Base-by-base conservation (phyloP, 129 eudicot species). In the Flaveria bidentis region DNA sequence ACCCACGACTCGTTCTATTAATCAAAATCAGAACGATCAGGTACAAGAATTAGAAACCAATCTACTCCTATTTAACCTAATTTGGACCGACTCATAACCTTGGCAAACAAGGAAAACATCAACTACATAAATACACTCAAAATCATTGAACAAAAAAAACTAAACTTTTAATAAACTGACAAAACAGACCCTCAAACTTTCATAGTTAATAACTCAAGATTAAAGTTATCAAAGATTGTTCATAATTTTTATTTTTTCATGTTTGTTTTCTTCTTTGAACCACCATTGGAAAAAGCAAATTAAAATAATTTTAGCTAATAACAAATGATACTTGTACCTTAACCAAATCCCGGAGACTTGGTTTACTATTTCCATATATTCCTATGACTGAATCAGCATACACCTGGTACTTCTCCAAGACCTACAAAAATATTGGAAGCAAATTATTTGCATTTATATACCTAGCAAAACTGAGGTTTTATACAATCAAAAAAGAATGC, bases 351-450 rank as follows among this genome's bases (percentile, higher is more conserved):
- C 98, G 87, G 53, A 93, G 67, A 81, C 84, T 85, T 68, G 98
- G 98, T 81, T 78, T 90, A 57, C 83, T 83, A 53, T 88, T 84
- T 49, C 93, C 98, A 82, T 93, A 83, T 61, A 57, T 83, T 79
- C 92, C 91, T 69, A 93, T 36, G 52, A 87, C 87, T 39, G 98
- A 90, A 82, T 93, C 98, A 26, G 87, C 97, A 76, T 93, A 93
- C 13, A 85, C 87, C 88, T 90, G 96, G 84, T 88, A 93, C 80
- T 87, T 75, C 80, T 93, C 96, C 84, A 93, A 86, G 50, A 93
- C 97, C 98, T 93, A 72, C 58, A 58, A 41, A 33, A 71, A 13
- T 51, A 64, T 25, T n/a, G 17, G 45, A 64, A 36, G 80, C 39
- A 61, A 3, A 57, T 22, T 51, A 52, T 39, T 67, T 28, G 46